Evolutionary conservation across 2,329 filamentous ascomycete species (phyloP).

Genomic region (Trichoderma lentiforme): DNA sequence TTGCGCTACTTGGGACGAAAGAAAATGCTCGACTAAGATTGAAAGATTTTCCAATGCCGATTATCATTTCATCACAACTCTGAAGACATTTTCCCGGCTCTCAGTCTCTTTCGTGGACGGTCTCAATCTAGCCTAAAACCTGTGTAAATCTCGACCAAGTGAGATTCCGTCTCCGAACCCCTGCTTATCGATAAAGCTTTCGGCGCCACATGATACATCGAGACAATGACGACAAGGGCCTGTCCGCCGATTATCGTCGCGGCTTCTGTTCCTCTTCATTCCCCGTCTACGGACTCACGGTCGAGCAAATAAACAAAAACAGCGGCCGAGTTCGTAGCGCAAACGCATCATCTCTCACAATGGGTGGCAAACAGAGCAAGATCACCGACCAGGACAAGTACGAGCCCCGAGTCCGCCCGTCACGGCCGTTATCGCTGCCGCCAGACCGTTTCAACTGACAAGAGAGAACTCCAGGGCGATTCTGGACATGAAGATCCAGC

Average conservation of each 20-base stretch:
- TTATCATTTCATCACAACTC: background rate
- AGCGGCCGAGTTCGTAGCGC: slow-evolving; percentile 11
- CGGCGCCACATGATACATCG: slow-evolving; percentile 14
- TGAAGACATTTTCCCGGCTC: background rate
- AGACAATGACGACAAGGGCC: slow-evolving; percentile 18
- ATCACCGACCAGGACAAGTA: slow-evolving; percentile 80
- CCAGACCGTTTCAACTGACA: background rate
- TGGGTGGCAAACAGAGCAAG: slow-evolving; percentile 57
- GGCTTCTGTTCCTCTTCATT: background rate
- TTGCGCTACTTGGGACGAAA: background rate
- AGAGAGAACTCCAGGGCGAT: slow-evolving; percentile 64
- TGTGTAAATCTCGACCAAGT: background rate
- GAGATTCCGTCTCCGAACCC: background rate
- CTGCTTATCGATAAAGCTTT: slow-evolving; percentile 18
- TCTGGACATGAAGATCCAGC: slow-evolving; percentile 94
- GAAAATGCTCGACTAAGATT: rapidly evolving
- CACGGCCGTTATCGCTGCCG: background rate
- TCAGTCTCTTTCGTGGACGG: background rate
- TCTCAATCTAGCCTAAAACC: background rate
- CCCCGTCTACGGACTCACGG: background rate
- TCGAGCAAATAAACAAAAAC: background rate
- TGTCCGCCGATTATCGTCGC: background rate
- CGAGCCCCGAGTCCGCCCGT: background rate
- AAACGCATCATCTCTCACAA: slow-evolving; percentile 27
- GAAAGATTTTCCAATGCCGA: background rate